Evolutionary conservation across 768 basidiomycete species (phyloP).

Genomic region (Imleria badia): DNA sequence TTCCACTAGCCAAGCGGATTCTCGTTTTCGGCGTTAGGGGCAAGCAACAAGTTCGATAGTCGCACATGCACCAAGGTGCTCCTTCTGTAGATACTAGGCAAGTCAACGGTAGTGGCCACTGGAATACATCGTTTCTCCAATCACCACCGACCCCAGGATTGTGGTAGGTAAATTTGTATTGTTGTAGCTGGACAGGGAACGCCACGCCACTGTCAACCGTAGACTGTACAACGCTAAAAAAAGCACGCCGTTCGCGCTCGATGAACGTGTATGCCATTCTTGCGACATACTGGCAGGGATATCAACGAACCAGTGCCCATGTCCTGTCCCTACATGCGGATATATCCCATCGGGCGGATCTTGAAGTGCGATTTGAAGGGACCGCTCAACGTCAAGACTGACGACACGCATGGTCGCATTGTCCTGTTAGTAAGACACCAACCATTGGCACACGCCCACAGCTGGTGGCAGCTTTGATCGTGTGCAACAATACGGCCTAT

Average conservation of each 20-base stretch:
- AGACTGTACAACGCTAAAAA: slow-evolving; percentile 5
- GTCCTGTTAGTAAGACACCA: slow-evolving; percentile 1
- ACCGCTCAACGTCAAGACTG: neutral
- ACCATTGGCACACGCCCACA: slow-evolving; percentile 1
- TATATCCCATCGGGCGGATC: slow-evolving; percentile 16
- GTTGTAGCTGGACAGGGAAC: neutral
- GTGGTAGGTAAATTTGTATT: neutral
- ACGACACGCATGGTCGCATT: neutral
- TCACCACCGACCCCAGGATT: neutral
- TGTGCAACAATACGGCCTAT: neutral
- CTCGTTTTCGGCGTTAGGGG: neutral
- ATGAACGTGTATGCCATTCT: slow-evolving; percentile 4
- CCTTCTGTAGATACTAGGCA: neutral
- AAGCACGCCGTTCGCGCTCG: neutral
- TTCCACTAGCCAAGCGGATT: slow-evolving; percentile 3
- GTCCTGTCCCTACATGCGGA: neutral
- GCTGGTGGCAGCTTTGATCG: slow-evolving; percentile 16
- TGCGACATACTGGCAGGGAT: neutral
- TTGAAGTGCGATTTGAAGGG: slow-evolving; percentile 1
- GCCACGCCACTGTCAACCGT: neutral
- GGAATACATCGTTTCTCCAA: neutral
- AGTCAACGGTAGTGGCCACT: neutral
- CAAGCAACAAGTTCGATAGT: neutral
- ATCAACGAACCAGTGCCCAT: slow-evolving; percentile 12
- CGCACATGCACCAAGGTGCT: neutral